phyloP scores from a whole-genome alignment of 441 rosid species.

The Pelargonium cotyledonis region DNA sequence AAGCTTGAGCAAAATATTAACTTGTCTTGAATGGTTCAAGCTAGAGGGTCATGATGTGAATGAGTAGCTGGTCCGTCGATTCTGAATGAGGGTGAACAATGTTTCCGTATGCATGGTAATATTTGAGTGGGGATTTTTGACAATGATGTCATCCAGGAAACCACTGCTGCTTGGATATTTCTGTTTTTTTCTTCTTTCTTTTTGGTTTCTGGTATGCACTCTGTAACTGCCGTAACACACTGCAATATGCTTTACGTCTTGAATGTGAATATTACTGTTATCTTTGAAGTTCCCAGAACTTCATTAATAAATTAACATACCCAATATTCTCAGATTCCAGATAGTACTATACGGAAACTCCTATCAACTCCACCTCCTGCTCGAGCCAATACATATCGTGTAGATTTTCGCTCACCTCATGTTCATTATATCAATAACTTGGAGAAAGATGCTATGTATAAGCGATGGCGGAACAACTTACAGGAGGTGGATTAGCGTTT shows the following conservation, averaged over 20 bases:
- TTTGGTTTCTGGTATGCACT: too few species aligned
- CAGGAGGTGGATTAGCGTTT: conserved; percentile 59
- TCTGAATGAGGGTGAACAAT: neutral
- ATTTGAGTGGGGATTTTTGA: neutral
- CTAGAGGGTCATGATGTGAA: too few species aligned
- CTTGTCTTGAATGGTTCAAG: too few species aligned
- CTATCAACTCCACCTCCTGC: conserved; percentile 58
- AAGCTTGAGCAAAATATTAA: too few species aligned
- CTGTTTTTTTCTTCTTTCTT: too few species aligned
- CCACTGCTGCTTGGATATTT: neutral
- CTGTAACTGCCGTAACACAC: too few species aligned
- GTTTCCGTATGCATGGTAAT: neutral
- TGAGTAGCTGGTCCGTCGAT: too few species aligned
- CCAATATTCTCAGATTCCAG: conserved; percentile 61
- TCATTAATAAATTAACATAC: conserved; percentile 13
- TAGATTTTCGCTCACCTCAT: conserved; percentile 87
- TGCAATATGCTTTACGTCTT: neutral
- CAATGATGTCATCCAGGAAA: neutral
- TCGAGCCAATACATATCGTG: conserved; percentile 64
- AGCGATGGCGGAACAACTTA: conserved; percentile 86
- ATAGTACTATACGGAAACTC: conserved; percentile 50
- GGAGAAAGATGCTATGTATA: conserved; percentile 97
- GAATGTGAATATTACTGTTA: conserved; percentile 4
- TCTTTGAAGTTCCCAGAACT: conserved; percentile 17
- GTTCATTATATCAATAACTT: conserved; percentile 92